phyloP scores from a whole-genome alignment of 139 green algal species.

The Tetraselmis chui region DNA sequence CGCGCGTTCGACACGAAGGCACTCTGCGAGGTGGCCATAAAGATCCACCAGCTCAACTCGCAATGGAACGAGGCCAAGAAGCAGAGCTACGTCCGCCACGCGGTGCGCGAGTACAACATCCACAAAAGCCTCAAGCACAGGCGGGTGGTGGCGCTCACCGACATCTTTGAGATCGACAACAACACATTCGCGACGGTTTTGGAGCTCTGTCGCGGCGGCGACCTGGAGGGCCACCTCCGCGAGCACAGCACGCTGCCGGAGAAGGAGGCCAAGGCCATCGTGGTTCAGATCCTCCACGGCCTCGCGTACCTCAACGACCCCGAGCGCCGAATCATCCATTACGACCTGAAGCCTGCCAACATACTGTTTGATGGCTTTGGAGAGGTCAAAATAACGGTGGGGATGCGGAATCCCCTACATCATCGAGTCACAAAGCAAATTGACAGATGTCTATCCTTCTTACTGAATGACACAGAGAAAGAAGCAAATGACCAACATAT shows the following conservation, averaged over 20 bases:
- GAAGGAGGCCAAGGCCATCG: constrained; percentile 71
- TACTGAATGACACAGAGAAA: background rate
- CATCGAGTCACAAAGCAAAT: background rate
- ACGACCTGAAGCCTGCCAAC: constrained; percentile 93
- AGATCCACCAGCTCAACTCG: constrained; percentile 80
- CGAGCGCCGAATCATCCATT: constrained; percentile 78
- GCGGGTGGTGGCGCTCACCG: constrained; percentile 70
- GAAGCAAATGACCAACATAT: background rate
- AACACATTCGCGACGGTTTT: constrained; percentile 89
- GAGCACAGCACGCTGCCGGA: constrained; percentile 70
- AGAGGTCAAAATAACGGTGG: constrained; percentile 77
- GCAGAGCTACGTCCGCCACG: constrained; percentile 82
- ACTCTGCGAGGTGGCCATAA: constrained; percentile 62
- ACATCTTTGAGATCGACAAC: constrained; percentile 91
- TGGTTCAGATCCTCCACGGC: constrained; percentile 51
- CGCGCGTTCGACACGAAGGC: constrained; percentile 58
- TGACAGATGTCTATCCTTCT: background rate
- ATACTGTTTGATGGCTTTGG: constrained; percentile 85
- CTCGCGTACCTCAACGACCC: constrained; percentile 57
- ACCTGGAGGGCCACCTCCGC: constrained; percentile 77
- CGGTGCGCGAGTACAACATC: constrained; percentile 83
- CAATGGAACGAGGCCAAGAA: constrained; percentile 73
- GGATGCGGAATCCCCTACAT: background rate
- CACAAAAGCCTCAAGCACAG: constrained; percentile 58
- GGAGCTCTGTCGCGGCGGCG: constrained; percentile 75